Percentiles rank a stretch among this genome's conserved stretches.
Evolutionary conservation across 129 eudicot genomes (phyloP).

Genomic region (Mikania micrantha): DNA sequence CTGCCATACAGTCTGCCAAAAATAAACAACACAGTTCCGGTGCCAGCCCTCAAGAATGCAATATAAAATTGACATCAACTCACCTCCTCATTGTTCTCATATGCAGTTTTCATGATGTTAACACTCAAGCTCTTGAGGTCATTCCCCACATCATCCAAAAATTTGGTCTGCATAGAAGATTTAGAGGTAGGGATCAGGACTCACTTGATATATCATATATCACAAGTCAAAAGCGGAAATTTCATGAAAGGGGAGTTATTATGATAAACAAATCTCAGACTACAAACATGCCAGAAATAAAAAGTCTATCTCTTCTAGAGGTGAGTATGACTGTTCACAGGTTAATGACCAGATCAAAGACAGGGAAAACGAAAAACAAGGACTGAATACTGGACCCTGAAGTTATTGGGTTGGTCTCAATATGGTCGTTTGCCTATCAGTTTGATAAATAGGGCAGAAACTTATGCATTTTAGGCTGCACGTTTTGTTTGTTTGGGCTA

Average conservation of each 20-base stretch:
- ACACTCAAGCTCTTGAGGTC: conserved; percentile 52
- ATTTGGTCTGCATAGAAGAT: conserved; percentile 34
- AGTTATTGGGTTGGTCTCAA: neutral
- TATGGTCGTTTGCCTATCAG: neutral
- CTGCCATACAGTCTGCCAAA: neutral
- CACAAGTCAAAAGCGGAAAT: conserved; percentile 3
- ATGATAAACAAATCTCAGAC: neutral
- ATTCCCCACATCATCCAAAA: conserved; percentile 29
- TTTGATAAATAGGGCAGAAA: neutral
- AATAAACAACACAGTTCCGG: neutral
- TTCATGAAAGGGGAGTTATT: neutral
- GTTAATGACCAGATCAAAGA: neutral
- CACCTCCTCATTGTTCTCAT: conserved; percentile 43
- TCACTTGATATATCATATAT: neutral
- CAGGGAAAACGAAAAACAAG: neutral
- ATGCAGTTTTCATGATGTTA: conserved; percentile 35
- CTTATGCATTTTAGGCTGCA: neutral
- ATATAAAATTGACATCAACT: neutral
- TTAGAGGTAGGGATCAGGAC: neutral
- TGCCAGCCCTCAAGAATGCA: neutral
- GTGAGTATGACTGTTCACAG: neutral
- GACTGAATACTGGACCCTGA: neutral
- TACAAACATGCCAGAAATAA: neutral
- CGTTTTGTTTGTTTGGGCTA: neutral
- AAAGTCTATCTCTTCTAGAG: neutral